Evolutionary conservation across 202 grass and related monocot genomes (phyloP).

Genomic region (Carex arenaria): DNA sequence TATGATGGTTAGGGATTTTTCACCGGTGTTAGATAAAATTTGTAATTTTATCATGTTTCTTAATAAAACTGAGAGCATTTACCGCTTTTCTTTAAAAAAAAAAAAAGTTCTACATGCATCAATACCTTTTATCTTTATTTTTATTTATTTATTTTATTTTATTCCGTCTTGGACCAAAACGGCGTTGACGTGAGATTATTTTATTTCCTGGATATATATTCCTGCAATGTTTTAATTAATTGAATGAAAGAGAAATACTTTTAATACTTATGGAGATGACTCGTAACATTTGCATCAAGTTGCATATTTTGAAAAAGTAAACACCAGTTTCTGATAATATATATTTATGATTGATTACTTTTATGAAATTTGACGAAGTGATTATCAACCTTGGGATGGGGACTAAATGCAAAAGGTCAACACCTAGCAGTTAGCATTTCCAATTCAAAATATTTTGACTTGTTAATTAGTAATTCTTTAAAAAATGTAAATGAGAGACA

Average conservation of each 20-base stretch:
- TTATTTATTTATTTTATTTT: too few relatives aligned
- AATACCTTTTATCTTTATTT: too few relatives aligned
- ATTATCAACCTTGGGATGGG: background rate
- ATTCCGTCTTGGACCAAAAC: too few relatives aligned
- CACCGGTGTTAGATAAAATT: too few relatives aligned
- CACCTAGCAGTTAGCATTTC: slow-evolving; percentile 11
- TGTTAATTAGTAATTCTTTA: background rate
- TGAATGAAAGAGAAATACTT: background rate
- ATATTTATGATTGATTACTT: background rate
- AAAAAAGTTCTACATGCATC: too few relatives aligned
- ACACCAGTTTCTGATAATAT: background rate
- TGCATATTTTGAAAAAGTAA: background rate
- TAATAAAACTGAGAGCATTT: too few relatives aligned
- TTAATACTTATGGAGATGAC: background rate
- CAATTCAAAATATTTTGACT: background rate
- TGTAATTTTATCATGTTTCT: too few relatives aligned
- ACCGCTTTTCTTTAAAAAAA: too few relatives aligned
- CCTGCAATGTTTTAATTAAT: background rate
- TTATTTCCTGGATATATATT: too few relatives aligned
- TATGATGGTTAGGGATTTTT: too few relatives aligned
- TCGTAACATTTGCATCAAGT: background rate
- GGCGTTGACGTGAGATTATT: too few relatives aligned
- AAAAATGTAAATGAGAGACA: background rate
- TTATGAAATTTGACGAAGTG: background rate
- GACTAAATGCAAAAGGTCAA: slow-evolving; percentile 3